These are phyloP conservation scores for Dothistroma pini DNA, from an alignment of 2,329 filamentous ascomycete species.

Conservation along the genomic window DNA sequence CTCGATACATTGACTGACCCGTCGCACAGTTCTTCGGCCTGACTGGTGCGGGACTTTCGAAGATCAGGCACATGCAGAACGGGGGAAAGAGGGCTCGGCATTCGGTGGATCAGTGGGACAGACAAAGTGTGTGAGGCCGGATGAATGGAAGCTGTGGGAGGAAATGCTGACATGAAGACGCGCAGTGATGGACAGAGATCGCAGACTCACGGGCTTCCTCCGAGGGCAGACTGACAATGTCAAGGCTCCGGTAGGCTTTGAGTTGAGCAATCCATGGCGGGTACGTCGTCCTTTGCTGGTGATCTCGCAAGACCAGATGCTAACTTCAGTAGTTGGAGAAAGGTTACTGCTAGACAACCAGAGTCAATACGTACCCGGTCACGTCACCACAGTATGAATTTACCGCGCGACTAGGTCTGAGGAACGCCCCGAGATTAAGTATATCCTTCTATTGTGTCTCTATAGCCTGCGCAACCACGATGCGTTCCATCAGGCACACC, in stretches of 20 bases:
- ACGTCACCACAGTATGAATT: not conserved
- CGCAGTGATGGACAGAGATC: conserved; percentile 65
- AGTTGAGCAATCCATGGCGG: conserved; percentile 66
- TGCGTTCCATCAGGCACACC: too few relatives aligned
- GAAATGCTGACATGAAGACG: conserved; percentile 4
- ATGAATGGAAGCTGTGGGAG: not conserved
- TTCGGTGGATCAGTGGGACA: conserved; percentile 62
- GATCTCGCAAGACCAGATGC: not conserved
- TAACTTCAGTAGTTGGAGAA: not conserved
- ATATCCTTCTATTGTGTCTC: not conserved
- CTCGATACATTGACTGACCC: conserved; percentile 11
- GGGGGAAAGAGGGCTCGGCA: conserved; percentile 60
- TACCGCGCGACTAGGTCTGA: not conserved
- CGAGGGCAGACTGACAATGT: conserved; percentile 60
- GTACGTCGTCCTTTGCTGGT: conserved; percentile 43
- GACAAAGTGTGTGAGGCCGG: conserved; percentile 44
- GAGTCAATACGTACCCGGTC: not conserved
- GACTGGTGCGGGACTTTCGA: conserved; percentile 56
- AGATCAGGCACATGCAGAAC: conserved; percentile 58
- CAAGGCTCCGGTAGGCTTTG: conserved; percentile 59
- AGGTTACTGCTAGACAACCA: not conserved
- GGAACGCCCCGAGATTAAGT: not conserved
- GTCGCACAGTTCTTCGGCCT: conserved; percentile 56
- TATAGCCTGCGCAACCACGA: too few relatives aligned
- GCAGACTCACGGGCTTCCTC: conserved; percentile 57